Percentiles rank a stretch among this genome's conserved stretches.
Evolutionary conservation across 805 yeast species (phyloP).

Genomic region (Kodamaea neixiangensis): DNA sequence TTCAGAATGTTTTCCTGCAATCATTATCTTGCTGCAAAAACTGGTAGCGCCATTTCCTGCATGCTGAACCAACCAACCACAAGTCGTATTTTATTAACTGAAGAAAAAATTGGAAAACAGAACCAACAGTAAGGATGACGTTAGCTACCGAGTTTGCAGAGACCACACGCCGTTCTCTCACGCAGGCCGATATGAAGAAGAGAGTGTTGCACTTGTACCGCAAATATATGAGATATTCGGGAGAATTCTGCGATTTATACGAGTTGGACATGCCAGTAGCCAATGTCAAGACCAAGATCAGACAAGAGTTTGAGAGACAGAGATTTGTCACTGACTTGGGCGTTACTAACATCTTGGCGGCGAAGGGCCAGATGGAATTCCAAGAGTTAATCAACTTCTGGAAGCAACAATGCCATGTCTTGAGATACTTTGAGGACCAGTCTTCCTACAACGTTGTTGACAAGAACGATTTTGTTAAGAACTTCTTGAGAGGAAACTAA

Average conservation of each 20-base stretch:
- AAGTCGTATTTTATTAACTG: constrained; percentile 11
- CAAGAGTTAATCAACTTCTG: constrained; percentile 87
- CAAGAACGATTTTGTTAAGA: constrained; percentile 65
- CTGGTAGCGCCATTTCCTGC: constrained; percentile 7
- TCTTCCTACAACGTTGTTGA: constrained; percentile 55
- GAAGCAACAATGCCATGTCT: constrained; percentile 85
- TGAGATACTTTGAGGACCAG: constrained; percentile 76
- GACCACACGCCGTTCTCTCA: constrained; percentile 67
- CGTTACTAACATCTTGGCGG: constrained; percentile 65
- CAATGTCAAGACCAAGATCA: constrained; percentile 74
- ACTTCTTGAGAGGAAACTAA: constrained; percentile 66
- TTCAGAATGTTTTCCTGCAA: too few species aligned
- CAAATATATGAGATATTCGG: constrained; percentile 64
- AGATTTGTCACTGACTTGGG: constrained; percentile 69
- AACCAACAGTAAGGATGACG: constrained; percentile 41
- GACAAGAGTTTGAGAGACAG: constrained; percentile 89
- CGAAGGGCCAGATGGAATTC: constrained; percentile 89
- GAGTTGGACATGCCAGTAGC: constrained; percentile 79
- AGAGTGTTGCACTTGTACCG: constrained; percentile 74
- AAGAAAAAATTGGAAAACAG: constrained; percentile 5
- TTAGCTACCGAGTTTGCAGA: constrained; percentile 83
- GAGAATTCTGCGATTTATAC: constrained; percentile 60
- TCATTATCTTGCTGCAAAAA: constrained; percentile 3
- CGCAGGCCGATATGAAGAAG: constrained; percentile 58
- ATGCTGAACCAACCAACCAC: constrained; percentile 17